Evolutionary conservation across 2,329 filamentous ascomycete species (phyloP).

Genomic region (Penicillium sp.): DNA sequence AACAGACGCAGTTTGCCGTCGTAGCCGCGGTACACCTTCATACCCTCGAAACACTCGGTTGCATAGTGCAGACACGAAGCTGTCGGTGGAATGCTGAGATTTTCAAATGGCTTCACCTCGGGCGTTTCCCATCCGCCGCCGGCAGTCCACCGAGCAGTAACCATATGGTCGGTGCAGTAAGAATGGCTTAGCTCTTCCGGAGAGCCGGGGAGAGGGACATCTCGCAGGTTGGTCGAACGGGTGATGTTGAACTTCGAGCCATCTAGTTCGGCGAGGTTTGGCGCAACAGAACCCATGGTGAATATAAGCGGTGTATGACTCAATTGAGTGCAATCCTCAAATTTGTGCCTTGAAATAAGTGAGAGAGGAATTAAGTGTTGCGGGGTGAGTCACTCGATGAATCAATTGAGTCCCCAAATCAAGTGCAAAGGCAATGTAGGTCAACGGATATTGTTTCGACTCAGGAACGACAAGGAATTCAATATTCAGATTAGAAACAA

Average conservation of each 20-base stretch:
- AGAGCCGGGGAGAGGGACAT: slow-evolving; percentile 37
- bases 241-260: slow-evolving; percentile 39
- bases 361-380: too few species aligned
- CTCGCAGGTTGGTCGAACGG: slow-evolving; percentile 30
- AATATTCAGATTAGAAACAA: too few species aligned
- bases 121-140: slow-evolving; percentile 66
- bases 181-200: slow-evolving; percentile 38
- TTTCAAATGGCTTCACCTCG: slow-evolving; percentile 69
- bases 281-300: slow-evolving; percentile 31
- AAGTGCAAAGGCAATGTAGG: background rate
- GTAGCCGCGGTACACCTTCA: slow-evolving; percentile 64
- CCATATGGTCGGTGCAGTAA: slow-evolving; percentile 77
- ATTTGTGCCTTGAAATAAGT: too few species aligned
- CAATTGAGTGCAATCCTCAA: too few species aligned
- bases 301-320: too few species aligned
- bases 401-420: background rate
- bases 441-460: too few species aligned
- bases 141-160: slow-evolving; percentile 63
- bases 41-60: slow-evolving; percentile 84
- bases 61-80: slow-evolving; percentile 81
- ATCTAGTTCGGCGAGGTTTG: slow-evolving; percentile 33
- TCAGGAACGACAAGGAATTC: too few species aligned
- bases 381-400: background rate
- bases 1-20: slow-evolving; percentile 71
- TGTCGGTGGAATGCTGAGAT: slow-evolving; percentile 71